Evolutionary conservation across 2,329 filamentous ascomycete species (phyloP).

Genomic region (Trichoderma lentiforme): DNA sequence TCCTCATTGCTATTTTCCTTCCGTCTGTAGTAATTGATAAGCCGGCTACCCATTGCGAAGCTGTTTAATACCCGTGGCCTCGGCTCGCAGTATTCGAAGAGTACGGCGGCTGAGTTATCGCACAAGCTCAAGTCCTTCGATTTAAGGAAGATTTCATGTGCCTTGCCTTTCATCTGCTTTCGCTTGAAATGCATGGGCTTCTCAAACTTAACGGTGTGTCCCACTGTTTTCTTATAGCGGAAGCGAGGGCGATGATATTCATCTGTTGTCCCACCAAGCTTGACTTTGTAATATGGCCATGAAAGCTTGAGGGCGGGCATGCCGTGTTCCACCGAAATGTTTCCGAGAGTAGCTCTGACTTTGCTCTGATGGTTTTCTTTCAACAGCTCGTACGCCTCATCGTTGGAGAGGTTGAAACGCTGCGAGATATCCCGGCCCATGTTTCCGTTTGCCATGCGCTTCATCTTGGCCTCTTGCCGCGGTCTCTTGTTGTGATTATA

Average conservation of each 20-base stretch:
- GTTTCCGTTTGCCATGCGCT: slow-evolving; percentile 65
- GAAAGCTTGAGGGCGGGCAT: slow-evolving; percentile 86
- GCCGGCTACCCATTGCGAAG: slow-evolving; percentile 92
- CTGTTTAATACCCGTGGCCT: slow-evolving; percentile 89
- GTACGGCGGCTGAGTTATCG: slow-evolving; percentile 82
- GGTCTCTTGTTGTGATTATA: slow-evolving; percentile 60
- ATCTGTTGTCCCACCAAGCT: slow-evolving; percentile 68
- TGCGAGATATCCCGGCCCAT: slow-evolving; percentile 70
- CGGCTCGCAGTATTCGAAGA: slow-evolving; percentile 96
- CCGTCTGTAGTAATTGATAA: slow-evolving; percentile 96
- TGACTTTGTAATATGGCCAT: slow-evolving; percentile 94
- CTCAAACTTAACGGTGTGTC: slow-evolving; percentile 67
- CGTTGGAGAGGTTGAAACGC: slow-evolving; percentile 94
- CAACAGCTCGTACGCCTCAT: slow-evolving; percentile 89
- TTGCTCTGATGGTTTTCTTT: slow-evolving; percentile 98
- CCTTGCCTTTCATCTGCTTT: slow-evolving; percentile 77
- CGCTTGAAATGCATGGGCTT: slow-evolving; percentile 72
- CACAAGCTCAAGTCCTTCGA: slow-evolving; percentile 81
- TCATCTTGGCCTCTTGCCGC: slow-evolving; percentile 54
- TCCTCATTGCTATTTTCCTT: slow-evolving; percentile 67
- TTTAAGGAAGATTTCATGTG: slow-evolving; percentile 72
- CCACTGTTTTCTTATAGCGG: slow-evolving; percentile 64
- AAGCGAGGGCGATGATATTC: slow-evolving; percentile 82
- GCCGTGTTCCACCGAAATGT: slow-evolving; percentile 90
- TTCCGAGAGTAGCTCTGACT: slow-evolving; percentile 86